Evolutionary conservation across 306 rosid genomes (phyloP).

Genomic region (Oxytropis ochrocephala): DNA sequence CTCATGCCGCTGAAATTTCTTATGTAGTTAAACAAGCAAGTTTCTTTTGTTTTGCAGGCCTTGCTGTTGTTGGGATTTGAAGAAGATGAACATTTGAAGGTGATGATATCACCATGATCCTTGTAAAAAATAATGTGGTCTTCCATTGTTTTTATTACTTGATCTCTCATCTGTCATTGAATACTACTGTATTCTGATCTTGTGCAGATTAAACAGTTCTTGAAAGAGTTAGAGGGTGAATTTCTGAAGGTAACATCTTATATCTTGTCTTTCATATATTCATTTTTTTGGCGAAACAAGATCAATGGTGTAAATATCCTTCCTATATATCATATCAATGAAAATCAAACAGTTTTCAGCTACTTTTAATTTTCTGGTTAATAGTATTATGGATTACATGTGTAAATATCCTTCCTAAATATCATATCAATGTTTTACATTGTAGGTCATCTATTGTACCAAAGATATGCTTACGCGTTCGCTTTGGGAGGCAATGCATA

Average conservation of each 20-base stretch:
- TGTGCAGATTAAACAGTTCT: slow-evolving; percentile 70
- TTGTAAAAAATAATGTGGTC: not conserved
- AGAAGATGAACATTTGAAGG: slow-evolving; percentile 65
- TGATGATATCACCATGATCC: slow-evolving; percentile 30
- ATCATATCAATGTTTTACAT: not conserved
- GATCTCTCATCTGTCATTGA: not conserved
- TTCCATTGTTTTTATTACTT: slow-evolving; percentile 8
- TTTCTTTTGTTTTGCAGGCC: slow-evolving; percentile 43
- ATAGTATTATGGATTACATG: not conserved
- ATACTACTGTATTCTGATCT: slow-evolving; percentile 12
- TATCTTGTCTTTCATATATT: not conserved
- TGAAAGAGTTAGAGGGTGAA: slow-evolving; percentile 80
- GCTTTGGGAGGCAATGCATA: slow-evolving; percentile 81
- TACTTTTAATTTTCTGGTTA: not conserved
- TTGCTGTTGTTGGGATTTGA: slow-evolving; percentile 75
- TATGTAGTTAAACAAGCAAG: not conserved
- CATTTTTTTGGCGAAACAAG: not conserved
- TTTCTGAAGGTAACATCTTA: slow-evolving; percentile 60
- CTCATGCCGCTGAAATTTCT: not conserved
- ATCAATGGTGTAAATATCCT: not conserved
- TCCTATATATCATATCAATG: not conserved
- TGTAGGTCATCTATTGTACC: slow-evolving; percentile 67
- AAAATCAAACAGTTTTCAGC: not conserved
- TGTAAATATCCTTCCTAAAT: no score
- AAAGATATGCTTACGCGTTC: slow-evolving; percentile 73